These are phyloP conservation scores for Kodamaea jinghongensis DNA, from an alignment of 805 yeast genomes.

Conservation along the genomic window DNA sequence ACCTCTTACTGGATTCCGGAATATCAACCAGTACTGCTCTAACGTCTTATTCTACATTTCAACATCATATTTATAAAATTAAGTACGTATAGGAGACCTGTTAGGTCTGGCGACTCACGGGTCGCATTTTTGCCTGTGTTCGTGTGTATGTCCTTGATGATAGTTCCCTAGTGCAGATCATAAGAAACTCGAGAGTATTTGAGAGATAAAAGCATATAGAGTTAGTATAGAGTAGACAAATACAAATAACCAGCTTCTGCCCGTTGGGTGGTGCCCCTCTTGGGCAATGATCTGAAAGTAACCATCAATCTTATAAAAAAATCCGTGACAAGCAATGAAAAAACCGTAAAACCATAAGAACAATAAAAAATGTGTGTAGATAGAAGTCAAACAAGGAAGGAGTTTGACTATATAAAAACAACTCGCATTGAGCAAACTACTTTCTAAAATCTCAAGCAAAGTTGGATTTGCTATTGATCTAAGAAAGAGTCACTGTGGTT, in stretches of 20 bases:
- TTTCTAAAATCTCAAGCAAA: neutral
- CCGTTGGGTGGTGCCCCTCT: neutral
- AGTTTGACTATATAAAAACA: neutral
- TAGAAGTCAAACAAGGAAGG: too few species aligned
- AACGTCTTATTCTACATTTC: too few species aligned
- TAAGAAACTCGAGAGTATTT: neutral
- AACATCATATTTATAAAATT: too few species aligned
- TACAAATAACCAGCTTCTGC: conserved; percentile 5
- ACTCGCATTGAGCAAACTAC: neutral
- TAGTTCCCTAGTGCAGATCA: conserved; percentile 7
- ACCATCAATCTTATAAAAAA: conserved; percentile 8
- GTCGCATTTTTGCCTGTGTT: too few species aligned
- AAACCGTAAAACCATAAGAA: conserved; percentile 2
- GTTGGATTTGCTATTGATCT: neutral
- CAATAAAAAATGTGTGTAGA: neutral
- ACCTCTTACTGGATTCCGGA: too few species aligned
- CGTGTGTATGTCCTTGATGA: conserved; percentile 4
- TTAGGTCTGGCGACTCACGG: too few species aligned
- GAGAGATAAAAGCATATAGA: conserved; percentile 2
- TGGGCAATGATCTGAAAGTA: conserved; percentile 4
- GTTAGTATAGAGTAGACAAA: conserved; percentile 3
- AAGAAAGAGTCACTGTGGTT: conserved; percentile 30
- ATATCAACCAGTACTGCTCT: too few species aligned
- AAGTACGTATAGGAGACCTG: too few species aligned
- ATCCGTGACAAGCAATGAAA: conserved; percentile 3